Evolutionary conservation across 192 early-diverging fungal genomes (phyloP).

Genomic region (Dissophora ornata): DNA sequence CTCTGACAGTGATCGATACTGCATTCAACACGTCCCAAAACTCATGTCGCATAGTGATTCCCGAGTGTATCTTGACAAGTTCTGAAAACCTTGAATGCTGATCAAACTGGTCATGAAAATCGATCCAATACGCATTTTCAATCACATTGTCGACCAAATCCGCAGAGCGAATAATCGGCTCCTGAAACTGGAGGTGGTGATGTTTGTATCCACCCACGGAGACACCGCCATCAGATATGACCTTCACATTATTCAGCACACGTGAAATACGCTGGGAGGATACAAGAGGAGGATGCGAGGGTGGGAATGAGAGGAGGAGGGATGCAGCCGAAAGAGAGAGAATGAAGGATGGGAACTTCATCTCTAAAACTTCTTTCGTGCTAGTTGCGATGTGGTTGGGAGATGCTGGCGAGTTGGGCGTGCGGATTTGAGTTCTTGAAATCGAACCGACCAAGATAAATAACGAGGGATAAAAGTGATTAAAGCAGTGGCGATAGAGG

Average conservation of each 20-base stretch:
- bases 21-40: slow-evolving; percentile 46
- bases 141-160: slow-evolving; percentile 25
- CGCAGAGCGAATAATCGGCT: slow-evolving; percentile 33
- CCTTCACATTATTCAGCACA: slow-evolving; percentile 8
- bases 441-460: too few relatives aligned
- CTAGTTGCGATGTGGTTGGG: too few relatives aligned
- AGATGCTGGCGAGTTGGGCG: too few relatives aligned
- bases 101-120: slow-evolving; percentile 43
- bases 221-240: slow-evolving; percentile 39
- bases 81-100: slow-evolving; percentile 29
- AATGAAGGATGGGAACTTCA: slow-evolving; percentile 22
- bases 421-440: too few relatives aligned
- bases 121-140: slow-evolving; percentile 48
- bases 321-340: slow-evolving; percentile 21
- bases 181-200: slow-evolving; percentile 26
- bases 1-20: slow-evolving; percentile 24
- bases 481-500: too few relatives aligned
- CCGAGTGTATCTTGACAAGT: slow-evolving; percentile 24
- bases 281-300: background rate
- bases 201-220: slow-evolving; percentile 36
- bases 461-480: too few relatives aligned
- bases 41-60: slow-evolving; percentile 42
- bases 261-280: slow-evolving; percentile 12
- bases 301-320: slow-evolving; percentile 7
- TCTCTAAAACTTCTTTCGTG: too few relatives aligned